Evolutionary conservation across 2,329 filamentous ascomycete genomes (phyloP), one percentile per base, ranked within the genome.

Genomic region (Fusarium sp.): DNA sequence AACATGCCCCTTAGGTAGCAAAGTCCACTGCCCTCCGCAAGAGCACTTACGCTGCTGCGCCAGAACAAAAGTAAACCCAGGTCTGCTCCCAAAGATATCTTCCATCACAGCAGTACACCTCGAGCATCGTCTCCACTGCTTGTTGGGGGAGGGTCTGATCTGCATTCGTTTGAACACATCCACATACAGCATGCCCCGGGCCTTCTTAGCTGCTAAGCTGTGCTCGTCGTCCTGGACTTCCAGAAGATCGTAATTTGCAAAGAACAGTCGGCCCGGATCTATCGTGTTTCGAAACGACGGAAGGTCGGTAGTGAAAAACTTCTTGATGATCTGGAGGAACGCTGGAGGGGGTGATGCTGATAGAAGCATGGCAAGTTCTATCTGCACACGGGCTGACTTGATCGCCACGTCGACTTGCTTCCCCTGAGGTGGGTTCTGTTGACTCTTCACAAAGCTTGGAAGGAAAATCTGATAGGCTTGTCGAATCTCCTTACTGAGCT

Each of bases 221-320:
- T 81, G 80, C 15, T 79, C 78, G 62, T 89, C 87, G 54, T 89
- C 85, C 11, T 86, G 84, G 15, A 93, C 82, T 7, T 91, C 91
- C 12, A 96, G 82, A 76, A 92, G 86, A 49, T 83, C 84, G 57
- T 89, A 92, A 75, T 96, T 88, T 49, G 88, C 87, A 78, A 93
- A 91, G 79, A 92, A 92, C 49, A 97, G 83, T 63, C 85, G 85
- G 11, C 89, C 86, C 30, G 88, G 85, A 69, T 96, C 88, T 12
- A 89, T 84, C 56, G 86, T 83, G 7, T 82, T 81, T 40, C 86
- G 83, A 55, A 94, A 85, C 20, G 83, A 82, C 0, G 82, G 82
- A 30, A 93, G 79, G 45, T 89, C 86, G 30, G 83, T 81, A 33
- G 83, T 83, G 62, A 95, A 89, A 61, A 91, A 84, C 56, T 86